Conservation (phyloP, 176 grass and related monocot genomes). For the Saccharum spontaneum region DNA sequence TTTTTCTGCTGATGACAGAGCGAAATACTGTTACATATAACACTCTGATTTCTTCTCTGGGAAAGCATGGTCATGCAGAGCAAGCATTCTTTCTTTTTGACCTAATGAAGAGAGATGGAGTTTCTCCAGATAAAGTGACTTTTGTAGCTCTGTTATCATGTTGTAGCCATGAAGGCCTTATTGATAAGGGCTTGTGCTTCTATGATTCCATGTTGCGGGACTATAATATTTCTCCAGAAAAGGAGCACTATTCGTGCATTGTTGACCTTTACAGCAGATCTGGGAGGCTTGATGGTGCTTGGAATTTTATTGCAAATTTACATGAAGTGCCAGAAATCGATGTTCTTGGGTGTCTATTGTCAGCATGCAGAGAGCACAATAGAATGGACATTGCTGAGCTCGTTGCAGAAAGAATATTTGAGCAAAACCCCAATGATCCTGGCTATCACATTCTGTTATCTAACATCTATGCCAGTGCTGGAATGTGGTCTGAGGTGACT, state of each 20-base stretch:
- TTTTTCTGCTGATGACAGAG: conserved; percentile 40
- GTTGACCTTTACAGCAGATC: conserved; percentile 72
- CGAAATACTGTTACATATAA: conserved; percentile 61
- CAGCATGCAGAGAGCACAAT: conserved; percentile 64
- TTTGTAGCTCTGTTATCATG: conserved; percentile 72
- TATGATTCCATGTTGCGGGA: conserved; percentile 61
- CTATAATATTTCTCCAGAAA: conserved; percentile 58
- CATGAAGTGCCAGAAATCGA: conserved; percentile 47
- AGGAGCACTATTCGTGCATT: conserved; percentile 65
- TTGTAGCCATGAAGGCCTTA: conserved; percentile 66
- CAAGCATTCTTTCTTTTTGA: conserved; percentile 52
- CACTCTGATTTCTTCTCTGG: conserved; percentile 65
- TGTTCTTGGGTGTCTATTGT: conserved; percentile 61
- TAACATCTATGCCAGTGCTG: conserved; percentile 68
- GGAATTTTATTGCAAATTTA: conserved; percentile 56
- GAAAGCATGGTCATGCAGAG: conserved; percentile 52
- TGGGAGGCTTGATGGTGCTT: conserved; percentile 62
- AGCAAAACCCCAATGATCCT: conserved; percentile 52
- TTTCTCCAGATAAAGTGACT: conserved; percentile 66
- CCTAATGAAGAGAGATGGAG: conserved; percentile 41
- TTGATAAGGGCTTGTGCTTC: conserved; percentile 54
- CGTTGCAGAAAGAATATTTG: conserved; percentile 51
- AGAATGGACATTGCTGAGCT: conserved; percentile 73
- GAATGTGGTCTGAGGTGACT: conserved; percentile 57
- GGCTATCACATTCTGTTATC: conserved; percentile 74